A percentile compares a stretch with the other conserved stretches of the same genome.
These are phyloP conservation scores for Dissophora ornata DNA, from an alignment of 192 early-diverging fungal species.

Conservation along the genomic window DNA sequence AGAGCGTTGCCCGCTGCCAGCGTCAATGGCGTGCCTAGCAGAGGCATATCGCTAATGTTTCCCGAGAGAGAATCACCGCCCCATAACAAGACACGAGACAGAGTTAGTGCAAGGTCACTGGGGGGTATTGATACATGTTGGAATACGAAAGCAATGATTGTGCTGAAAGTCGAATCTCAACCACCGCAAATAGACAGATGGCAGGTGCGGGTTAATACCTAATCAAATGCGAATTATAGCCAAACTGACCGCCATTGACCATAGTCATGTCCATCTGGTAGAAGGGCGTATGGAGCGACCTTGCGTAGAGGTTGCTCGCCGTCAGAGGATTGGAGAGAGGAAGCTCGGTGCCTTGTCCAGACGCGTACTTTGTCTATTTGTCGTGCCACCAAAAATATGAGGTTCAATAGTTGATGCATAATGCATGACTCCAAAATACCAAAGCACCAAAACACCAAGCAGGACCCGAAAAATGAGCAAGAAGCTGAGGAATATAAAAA, in stretches of 20 bases:
- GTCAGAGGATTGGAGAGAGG: conserved; percentile 20
- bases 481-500: neutral
- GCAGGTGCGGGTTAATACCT: conserved; percentile 1
- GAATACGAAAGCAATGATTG: no score
- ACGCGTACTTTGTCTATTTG: conserved; percentile 9
- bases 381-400: neutral
- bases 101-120: no score
- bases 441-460: conserved; percentile 36
- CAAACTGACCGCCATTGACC: conserved; percentile 11
- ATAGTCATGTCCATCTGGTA: conserved; percentile 42
- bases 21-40: conserved; percentile 23
- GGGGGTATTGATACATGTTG: no score
- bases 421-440: conserved; percentile 22
- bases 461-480: neutral
- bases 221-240: conserved; percentile 11
- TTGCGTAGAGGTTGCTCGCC: conserved; percentile 42
- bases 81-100: no score
- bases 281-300: conserved; percentile 47
- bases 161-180: no score
- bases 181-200: neutral
- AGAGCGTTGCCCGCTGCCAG: conserved; percentile 15
- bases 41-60: conserved; percentile 17
- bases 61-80: neutral
- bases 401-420: conserved; percentile 1
- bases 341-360: conserved; percentile 14